phyloP scores from a whole-genome alignment of 2,329 filamentous ascomycete species.

The Talaromyces marneffei region DNA sequence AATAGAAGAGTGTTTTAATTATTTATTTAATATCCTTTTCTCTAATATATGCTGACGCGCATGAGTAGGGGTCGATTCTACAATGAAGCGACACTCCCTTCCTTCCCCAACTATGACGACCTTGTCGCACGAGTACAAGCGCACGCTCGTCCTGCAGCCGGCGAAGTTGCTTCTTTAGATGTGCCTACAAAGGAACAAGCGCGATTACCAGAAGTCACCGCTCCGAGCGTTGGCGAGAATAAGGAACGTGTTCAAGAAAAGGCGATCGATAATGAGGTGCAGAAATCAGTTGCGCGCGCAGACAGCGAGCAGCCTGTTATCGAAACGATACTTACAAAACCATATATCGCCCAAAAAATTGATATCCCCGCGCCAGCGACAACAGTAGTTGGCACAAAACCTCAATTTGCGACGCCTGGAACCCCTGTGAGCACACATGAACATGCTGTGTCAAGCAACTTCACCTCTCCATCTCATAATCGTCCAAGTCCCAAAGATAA shows the following conservation, averaged over 20 bases:
- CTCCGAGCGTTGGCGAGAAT: not conserved
- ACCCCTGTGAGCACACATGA: slow-evolving; percentile 22
- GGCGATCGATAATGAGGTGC: slow-evolving; percentile 2
- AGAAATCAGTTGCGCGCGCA: slow-evolving; percentile 17
- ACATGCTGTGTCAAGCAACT: slow-evolving; percentile 20
- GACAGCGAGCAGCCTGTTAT: slow-evolving; percentile 1
- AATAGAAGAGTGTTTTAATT: not conserved
- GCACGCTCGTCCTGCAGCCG: slow-evolving; percentile 26
- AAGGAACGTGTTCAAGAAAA: not conserved
- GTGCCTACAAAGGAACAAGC: not conserved
- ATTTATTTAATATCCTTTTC: not conserved
- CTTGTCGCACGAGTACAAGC: slow-evolving; percentile 27
- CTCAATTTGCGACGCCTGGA: slow-evolving; percentile 17
- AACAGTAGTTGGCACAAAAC: not conserved
- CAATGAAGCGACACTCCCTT: slow-evolving; percentile 50
- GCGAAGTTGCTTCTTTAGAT: slow-evolving; percentile 31
- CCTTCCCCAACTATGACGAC: slow-evolving; percentile 29
- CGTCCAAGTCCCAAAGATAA: slow-evolving; percentile 16
- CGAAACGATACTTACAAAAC: not conserved
- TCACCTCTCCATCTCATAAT: slow-evolving; percentile 19
- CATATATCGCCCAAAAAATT: slow-evolving; percentile 9
- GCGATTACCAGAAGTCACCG: not conserved
- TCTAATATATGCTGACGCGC: slow-evolving; percentile 19
- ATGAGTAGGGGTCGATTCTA: slow-evolving; percentile 50
- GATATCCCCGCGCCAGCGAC: not conserved